Evolutionary conservation across 2,329 filamentous ascomycete genomes (phyloP), one percentile per base, ranked within the genome.

Genomic region (Magnaporthiopsis rhizophila): DNA sequence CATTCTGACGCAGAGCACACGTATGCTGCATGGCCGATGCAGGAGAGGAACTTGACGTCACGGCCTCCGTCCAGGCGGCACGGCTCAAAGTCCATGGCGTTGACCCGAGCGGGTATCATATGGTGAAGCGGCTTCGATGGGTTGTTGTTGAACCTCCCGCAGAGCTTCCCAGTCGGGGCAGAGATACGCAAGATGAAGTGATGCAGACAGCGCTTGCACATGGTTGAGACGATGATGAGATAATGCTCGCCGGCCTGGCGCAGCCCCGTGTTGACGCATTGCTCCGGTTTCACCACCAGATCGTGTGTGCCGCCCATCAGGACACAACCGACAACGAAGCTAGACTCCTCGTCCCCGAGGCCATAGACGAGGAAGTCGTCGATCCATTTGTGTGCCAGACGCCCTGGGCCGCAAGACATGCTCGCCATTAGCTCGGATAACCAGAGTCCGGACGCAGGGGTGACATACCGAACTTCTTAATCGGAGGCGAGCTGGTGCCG

Each of bases 1-100:
- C 81, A 83, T 9, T 72, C 69, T 0, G 70, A 69, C 3, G 77
- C 75, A 0, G 77, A 80, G 70, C 81, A 83, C 18, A 62, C 36
- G 62, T 80, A 81, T 18, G 69, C 65, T 34, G 78, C 75, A 32
- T 71, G 69, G 15, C 75, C 72, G 34, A 74, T 64, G 21, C 78
- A 65, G 1, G 78, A 79, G 45, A 79, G 76, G 63, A 78, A 77
- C 65, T 79, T 77, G 13, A 59, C 26, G 28, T 70, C 62, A 59
- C 62, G 62, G 13, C 34, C 57, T 50, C 36, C 28, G 8, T 60
- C 62, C 18, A 58, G 24, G 26, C 57, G 38, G 57, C 62, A 63
- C 7, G 62, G 26, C 56, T 58, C 62, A 9, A 59, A 45, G 21
- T 63, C 62, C 30, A 28, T 69, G 65, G 34, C 58, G 21, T 8